Evolutionary conservation across 192 early-diverging fungal genomes (phyloP), one percentile per base, ranked within the genome.

Genomic region (Coemansia sp.): DNA sequence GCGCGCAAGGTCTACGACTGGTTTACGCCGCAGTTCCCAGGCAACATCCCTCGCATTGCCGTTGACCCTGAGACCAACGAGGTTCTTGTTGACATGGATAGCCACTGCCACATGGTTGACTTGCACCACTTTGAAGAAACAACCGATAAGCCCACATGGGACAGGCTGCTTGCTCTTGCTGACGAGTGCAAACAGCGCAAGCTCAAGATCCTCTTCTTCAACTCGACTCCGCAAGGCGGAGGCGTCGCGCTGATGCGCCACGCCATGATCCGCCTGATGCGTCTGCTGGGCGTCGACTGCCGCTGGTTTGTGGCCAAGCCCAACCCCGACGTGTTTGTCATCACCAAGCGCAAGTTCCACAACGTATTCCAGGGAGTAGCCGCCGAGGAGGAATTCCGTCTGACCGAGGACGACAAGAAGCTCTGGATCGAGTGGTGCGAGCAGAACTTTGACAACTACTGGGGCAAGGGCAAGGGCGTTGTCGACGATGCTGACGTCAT

Each of bases 161-260:
- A 82, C 44, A 85, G 86, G 17, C 81, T 92, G 44, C 81, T 73
- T 38, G 68, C 79, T 63, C 81, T 93, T 40, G 75, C 85, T 38
- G 61, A 76, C 4, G 81, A 86, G 67, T 81, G 85, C 69, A 86
- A 82, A 68, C 66, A 78, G 22, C 86, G 81, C 66, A 81, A 87
- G n/a, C 71, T 92, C 32, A 79, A 76, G 46, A 81, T 90, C 44
- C 71, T 87, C 44, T 94, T 87, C 70, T 93, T 94, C 77, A 93
- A 88, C 77, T 90, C 92, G 22, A 94, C 93, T 9, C 89, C 91
- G 16, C 92, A 93, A 69, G 93, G 93, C 40, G 93, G 93, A 46
- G 93, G 93, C 42, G 92, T 94, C 37, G 92, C 92, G n/a, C 80
- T 94, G 55, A 94, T 94, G 93, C 87, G 93, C 45, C 93, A 94